A percentile compares a stretch with the other conserved stretches of the same genome.
Conservation (phyloP, 495 filamentous ascomycete genomes). For the Aspergillus homomorphus region DNA sequence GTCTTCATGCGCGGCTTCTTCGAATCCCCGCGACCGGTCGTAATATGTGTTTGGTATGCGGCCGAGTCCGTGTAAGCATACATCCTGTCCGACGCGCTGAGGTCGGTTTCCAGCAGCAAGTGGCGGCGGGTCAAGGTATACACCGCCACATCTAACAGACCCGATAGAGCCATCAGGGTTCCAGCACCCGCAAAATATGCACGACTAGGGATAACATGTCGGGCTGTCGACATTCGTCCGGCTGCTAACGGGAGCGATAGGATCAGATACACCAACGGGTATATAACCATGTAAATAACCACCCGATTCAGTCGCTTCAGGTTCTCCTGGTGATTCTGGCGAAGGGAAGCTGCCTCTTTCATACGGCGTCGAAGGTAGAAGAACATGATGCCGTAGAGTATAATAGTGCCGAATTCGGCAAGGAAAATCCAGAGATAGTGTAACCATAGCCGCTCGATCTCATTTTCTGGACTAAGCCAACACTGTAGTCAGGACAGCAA, state of each 20-base stretch:
- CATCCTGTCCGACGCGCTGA: slow-evolving; percentile 29
- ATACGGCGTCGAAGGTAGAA: slow-evolving; percentile 51
- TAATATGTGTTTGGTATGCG: slow-evolving; percentile 31
- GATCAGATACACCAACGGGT: slow-evolving; percentile 67
- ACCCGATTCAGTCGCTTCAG: slow-evolving; percentile 44
- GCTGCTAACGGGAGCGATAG: slow-evolving; percentile 68
- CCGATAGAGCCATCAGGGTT: slow-evolving; percentile 65
- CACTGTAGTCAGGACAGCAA: slow-evolving; percentile 47
- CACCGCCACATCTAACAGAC: slow-evolving; percentile 66
- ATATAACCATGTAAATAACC: slow-evolving; percentile 67
- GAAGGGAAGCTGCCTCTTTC: slow-evolving; percentile 34
- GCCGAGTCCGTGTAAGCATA: slow-evolving; percentile 24
- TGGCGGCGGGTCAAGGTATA: slow-evolving; percentile 55
- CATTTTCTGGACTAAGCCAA: slow-evolving; percentile 62
- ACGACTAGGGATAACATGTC: slow-evolving; percentile 47
- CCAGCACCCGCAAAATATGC: slow-evolving; percentile 66
- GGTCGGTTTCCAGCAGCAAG: slow-evolving; percentile 37
- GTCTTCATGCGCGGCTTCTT: slow-evolving; percentile 23
- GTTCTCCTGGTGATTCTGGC: slow-evolving; percentile 34
- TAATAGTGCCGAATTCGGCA: slow-evolving; percentile 57
- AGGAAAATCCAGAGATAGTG: slow-evolving; percentile 81
- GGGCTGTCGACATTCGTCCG: slow-evolving; percentile 60
- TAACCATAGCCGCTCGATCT: slow-evolving; percentile 60
- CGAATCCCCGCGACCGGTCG: slow-evolving; percentile 18
- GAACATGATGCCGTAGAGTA: slow-evolving; percentile 64